These are phyloP conservation scores for Dictyostelium brefeldianum DNA, from an alignment of 78 protist species.

Conservation along the genomic window DNA sequence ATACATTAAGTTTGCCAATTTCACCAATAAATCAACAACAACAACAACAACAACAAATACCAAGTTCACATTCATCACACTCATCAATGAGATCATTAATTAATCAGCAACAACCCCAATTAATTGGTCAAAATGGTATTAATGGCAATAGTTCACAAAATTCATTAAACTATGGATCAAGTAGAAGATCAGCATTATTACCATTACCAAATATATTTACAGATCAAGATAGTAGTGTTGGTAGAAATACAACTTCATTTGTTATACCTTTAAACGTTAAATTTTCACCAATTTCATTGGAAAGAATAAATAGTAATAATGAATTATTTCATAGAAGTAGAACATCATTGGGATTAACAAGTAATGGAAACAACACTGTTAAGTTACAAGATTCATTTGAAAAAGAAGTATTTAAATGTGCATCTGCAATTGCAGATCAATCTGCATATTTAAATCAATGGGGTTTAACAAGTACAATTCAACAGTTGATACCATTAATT, in stretches of 20 bases:
- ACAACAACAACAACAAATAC: not conserved
- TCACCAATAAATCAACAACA: not conserved
- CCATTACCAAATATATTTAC: slow-evolving; percentile 21
- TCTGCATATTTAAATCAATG: slow-evolving; percentile 56
- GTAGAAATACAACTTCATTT: not conserved
- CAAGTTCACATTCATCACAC: not conserved
- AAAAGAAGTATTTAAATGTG: slow-evolving; percentile 62
- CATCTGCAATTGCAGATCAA: slow-evolving; percentile 55
- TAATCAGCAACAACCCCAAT: slow-evolving; percentile 16
- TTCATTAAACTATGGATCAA: slow-evolving; percentile 24
- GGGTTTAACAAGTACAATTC: slow-evolving; percentile 42
- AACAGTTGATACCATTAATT: slow-evolving; percentile 36
- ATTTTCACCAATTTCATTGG: slow-evolving; percentile 38
- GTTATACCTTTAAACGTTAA: slow-evolving; percentile 51
- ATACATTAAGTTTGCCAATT: slow-evolving; percentile 6
- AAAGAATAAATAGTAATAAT: slow-evolving; percentile 2
- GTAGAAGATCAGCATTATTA: not conserved
- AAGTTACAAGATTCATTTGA: slow-evolving; percentile 40
- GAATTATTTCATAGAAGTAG: slow-evolving; percentile 8
- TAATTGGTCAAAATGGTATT: not conserved
- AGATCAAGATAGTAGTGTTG: not conserved
- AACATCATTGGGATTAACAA: not conserved
- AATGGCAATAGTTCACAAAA: slow-evolving; percentile 2
- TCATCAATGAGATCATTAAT: not conserved
- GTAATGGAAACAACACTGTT: not conserved